phyloP scores from a whole-genome alignment of 768 basidiomycete genomes.

The Termitomyces sp. region DNA sequence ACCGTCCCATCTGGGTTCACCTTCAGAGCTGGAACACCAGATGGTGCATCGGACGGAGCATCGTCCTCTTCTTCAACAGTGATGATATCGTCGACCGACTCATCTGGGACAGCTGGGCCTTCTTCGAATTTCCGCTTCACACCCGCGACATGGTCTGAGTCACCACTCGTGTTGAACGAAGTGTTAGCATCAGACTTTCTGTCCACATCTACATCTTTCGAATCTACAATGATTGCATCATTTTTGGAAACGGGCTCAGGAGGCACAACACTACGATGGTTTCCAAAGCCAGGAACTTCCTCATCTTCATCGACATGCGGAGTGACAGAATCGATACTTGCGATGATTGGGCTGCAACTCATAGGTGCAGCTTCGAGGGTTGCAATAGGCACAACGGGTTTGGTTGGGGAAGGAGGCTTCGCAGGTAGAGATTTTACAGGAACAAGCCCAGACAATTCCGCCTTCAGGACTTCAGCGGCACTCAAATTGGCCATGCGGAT shows the following conservation, averaged over 20 bases:
- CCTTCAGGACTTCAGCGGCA: constrained; percentile 92
- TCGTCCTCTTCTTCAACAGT: constrained; percentile 53
- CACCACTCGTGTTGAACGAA: constrained; percentile 19
- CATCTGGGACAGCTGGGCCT: constrained; percentile 36
- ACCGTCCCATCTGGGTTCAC: constrained; percentile 92
- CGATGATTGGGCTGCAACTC: constrained; percentile 19
- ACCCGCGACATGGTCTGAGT: constrained; percentile 22
- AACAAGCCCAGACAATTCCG: constrained; percentile 68
- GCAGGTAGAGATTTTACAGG: constrained; percentile 44
- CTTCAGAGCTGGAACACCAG: constrained; percentile 56
- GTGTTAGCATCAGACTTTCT: constrained; percentile 29
- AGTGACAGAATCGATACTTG: constrained; percentile 3
- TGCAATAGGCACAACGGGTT: constrained; percentile 21
- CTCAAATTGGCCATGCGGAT: constrained; percentile 96
- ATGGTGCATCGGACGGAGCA: constrained; percentile 33
- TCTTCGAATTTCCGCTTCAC: constrained; percentile 50
- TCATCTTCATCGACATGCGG: constrained; percentile 22
- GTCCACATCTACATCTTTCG: constrained; percentile 28
- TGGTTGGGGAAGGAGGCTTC: constrained; percentile 29
- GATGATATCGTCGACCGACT: constrained; percentile 40
- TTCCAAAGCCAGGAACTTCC: constrained; percentile 38
- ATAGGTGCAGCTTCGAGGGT: constrained; percentile 30
- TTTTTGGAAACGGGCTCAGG: constrained; percentile 10
- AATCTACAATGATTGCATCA: constrained; percentile 16
- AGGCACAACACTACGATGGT: constrained; percentile 15